Conservation (phyloP, 2,329 filamentous ascomycete species). For the Alternaria panax region DNA sequence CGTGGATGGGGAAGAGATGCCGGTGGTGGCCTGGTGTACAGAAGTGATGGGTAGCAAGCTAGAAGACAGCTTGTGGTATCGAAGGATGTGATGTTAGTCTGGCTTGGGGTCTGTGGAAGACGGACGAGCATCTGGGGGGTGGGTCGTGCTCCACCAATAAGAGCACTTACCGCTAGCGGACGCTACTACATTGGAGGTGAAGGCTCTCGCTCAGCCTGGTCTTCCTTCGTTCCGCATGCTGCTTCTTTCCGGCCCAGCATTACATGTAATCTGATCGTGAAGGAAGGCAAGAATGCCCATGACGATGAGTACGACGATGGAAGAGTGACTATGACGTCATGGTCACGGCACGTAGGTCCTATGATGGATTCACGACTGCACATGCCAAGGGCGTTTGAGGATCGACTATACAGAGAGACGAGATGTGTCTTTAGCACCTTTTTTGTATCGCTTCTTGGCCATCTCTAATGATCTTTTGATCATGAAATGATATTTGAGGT, state of each 20-base stretch:
- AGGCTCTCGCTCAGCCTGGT: neutral
- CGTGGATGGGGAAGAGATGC: neutral
- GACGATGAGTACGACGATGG: neutral
- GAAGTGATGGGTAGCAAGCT: neutral
- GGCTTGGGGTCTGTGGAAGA: neutral
- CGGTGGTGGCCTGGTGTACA: neutral
- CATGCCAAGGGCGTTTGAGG: neutral
- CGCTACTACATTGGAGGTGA: neutral
- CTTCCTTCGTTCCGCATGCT: neutral
- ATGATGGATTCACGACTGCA: neutral
- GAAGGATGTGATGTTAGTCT: neutral
- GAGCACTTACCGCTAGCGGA: neutral
- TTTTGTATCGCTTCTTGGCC: no score
- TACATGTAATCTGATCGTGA: neutral
- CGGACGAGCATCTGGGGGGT: neutral
- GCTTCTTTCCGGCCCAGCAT: neutral
- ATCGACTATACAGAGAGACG: neutral
- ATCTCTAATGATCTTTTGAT: neutral
- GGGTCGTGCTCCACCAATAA: neutral
- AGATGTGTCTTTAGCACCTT: no score
- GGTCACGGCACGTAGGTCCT: neutral
- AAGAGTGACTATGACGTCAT: neutral
- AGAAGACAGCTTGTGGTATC: slow-evolving; percentile 1
- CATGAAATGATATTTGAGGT: neutral
- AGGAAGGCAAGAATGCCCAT: neutral